Evolutionary conservation across 2,329 filamentous ascomycete genomes (phyloP), one percentile per base, ranked within the genome.

Genomic region (Fusarium protoensiforme): DNA sequence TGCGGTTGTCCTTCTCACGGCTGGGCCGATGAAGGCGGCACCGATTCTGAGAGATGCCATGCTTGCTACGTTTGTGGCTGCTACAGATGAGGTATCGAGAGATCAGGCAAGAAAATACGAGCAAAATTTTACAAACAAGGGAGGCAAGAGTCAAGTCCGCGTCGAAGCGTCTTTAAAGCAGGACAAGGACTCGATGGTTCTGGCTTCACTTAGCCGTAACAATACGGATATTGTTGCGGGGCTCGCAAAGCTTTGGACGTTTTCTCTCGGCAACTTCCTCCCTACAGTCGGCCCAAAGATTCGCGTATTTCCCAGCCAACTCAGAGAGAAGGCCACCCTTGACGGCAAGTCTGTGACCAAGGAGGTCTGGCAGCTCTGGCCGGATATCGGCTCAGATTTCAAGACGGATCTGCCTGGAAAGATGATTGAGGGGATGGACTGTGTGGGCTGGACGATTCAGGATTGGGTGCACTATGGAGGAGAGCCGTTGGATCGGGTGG

Each of bases 391-490:
- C 1, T 22, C 63, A 0, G 35, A 63, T 0, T 36, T 48, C 2
- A 11, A 64, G 16, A 81, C 80, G 0, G 79, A 82, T 31, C 71
- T 84, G 3, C 80, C 81, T 0, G 77, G 78, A 0, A 63, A 64
- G 7, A 64, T 59, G 0, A 38, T 80, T 14, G 65, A 73, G 13
- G 63, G 65, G 2, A 65, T 76, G n/a, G 75, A 76, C 20, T 83
- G 81, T 41, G 29, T 75, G 2, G 71, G 75, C 5, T 83, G 81
- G 81, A 79, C 77, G 36, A 64, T 80, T 6, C 77, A 76, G 1
- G 80, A 83, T 36, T 84, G 79, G 80, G 67, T 83, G 24, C 78
- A 81, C 31, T 83, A 83, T 63, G 80, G 80, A 0, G 72, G 79
- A 11, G 76, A 82, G 64, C 76, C 81, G 2, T 38, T 83, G 13